Base-by-base conservation (phyloP, 306 rosid species). In the Elaeagnus macrophylla region DNA sequence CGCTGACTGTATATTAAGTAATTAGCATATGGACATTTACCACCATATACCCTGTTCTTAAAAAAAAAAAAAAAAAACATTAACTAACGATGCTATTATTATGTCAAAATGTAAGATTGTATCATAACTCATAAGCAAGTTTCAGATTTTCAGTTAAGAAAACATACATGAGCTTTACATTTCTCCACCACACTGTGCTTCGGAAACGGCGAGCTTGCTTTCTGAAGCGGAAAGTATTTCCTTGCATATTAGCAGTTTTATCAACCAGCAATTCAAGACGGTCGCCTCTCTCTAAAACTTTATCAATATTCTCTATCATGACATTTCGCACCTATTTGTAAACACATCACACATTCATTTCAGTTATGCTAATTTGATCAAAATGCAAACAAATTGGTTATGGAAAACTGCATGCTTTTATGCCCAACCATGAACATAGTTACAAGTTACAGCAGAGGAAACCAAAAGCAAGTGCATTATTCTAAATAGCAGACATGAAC, bases 201-300 rank as follows among this genome's bases (percentile, higher is more conserved):
- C 95, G 73, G 77, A 84, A 93, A 36, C 96, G 95, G 10, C 96
- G 99, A 73, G 99, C 88, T 75, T 93, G 96, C 82, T 93, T 93
- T 65, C 94, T 77, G 74, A 93, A 93, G 53, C 95, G 83, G 65
- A 87, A 73, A 20, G 99, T 84, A 64, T 93, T 93, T 55, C 90
- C 99, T 83, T 93, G 99, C 96, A 93, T 84, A 64, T 82, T 82
- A 35, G 79, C 67, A 59, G 99, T 76, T 73, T 93, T 93, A 78
- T 93, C 99, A 62, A 93, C 99, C 67, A 93, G 80, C 76, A 93
- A 82, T 54, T 93, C 99, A 75, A 93, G 73, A 17, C 99, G 80
- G 59, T 88, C 99, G 12, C 99, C 99, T 80, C 99, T 73, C 15
- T 93, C 99, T 39, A 93, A 67, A 65, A 93, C 99, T 67, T 93